Percentiles rank a stretch among this genome's conserved stretches.
phyloP scores from a whole-genome alignment of 495 filamentous ascomycete genomes.

The Trypethelium eluteriae region DNA sequence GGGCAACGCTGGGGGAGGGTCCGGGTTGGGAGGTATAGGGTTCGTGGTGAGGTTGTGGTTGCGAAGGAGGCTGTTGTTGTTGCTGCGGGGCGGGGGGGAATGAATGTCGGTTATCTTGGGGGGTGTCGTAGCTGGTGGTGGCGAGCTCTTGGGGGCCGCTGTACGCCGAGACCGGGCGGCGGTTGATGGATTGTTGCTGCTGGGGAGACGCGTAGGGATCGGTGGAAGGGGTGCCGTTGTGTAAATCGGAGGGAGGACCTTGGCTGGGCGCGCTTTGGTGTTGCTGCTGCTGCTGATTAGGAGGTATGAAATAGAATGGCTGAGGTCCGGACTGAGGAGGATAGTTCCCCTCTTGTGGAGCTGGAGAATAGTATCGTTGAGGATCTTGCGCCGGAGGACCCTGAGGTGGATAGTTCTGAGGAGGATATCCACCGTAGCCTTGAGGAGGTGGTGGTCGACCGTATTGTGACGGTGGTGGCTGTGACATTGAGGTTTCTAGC shows the following conservation, averaged over 20 bases:
- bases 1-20: no score
- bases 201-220: constrained; percentile 7
- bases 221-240: constrained; percentile 20
- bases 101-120: constrained; percentile 31
- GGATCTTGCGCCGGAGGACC: constrained; percentile 29
- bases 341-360: constrained; percentile 30
- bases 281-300: constrained; percentile 18
- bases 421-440: constrained; percentile 22
- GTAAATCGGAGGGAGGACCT: constrained; percentile 16
- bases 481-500: constrained; percentile 90
- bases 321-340: constrained; percentile 19
- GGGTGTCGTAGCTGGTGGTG: constrained; percentile 33
- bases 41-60: neutral
- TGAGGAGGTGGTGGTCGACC: constrained; percentile 37
- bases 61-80: constrained; percentile 2
- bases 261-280: constrained; percentile 3
- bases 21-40: constrained; percentile 13
- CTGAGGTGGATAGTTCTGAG: constrained; percentile 40
- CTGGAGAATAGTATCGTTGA: constrained; percentile 29
- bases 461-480: constrained; percentile 35
- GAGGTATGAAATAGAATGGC: constrained; percentile 27
- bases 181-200: constrained; percentile 13
- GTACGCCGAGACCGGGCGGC: neutral
- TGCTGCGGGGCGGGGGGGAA: constrained; percentile 20
- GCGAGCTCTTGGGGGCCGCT: constrained; percentile 34